Conservation (phyloP, 768 basidiomycete species). For the Mycena capillaripes region DNA sequence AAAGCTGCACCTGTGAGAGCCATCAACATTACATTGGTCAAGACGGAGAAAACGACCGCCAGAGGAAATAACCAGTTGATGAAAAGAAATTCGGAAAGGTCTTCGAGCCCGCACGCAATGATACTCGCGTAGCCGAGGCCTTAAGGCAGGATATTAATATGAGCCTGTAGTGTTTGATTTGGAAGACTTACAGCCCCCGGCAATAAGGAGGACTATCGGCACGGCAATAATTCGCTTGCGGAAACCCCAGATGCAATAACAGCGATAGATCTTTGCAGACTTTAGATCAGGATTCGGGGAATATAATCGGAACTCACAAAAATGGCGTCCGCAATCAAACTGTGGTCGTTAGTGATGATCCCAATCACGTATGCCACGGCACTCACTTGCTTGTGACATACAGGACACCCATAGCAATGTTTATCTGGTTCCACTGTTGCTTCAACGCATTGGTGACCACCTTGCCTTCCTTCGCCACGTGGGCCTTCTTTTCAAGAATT, state of each 20-base stretch:
- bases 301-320: conserved; percentile 35
- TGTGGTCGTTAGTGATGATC: neutral
- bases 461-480: neutral
- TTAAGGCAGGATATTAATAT: neutral
- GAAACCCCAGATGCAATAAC: conserved; percentile 46
- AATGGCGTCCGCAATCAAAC: conserved; percentile 45
- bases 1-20: conserved; percentile 39
- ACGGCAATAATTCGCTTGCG: conserved; percentile 38
- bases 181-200: conserved; percentile 37
- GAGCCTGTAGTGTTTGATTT: too few species aligned
- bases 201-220: conserved; percentile 37
- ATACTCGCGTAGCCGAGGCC: conserved; percentile 33
- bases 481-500: neutral
- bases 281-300: neutral
- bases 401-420: conserved; percentile 40
- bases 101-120: conserved; percentile 11
- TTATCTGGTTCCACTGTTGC: conserved; percentile 10
- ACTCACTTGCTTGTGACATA: conserved; percentile 46
- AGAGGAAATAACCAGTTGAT: conserved; percentile 30
- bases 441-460: neutral
- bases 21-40: conserved; percentile 40
- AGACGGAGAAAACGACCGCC: conserved; percentile 18
- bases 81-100: conserved; percentile 22
- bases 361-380: neutral
- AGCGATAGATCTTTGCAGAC: conserved; percentile 41